These are phyloP conservation scores for Eucalyptus cloeziana DNA, from an alignment of 345 rosid species.

Conservation along the genomic window DNA sequence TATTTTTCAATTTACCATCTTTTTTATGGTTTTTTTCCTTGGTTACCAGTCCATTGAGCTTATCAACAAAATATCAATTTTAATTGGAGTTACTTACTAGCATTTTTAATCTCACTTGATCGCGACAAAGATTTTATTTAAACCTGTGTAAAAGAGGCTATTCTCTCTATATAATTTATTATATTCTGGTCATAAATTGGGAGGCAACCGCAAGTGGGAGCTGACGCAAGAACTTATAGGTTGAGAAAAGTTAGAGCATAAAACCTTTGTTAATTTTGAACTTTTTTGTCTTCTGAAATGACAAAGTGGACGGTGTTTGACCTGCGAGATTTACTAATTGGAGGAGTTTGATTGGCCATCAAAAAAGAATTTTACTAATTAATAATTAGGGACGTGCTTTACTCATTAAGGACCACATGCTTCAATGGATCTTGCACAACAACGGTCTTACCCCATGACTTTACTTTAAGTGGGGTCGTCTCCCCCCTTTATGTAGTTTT, in stretches of 20 bases:
- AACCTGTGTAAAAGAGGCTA: neutral
- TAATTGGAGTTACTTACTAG: neutral
- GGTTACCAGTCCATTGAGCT: neutral
- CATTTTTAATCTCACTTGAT: neutral
- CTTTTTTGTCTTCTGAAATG: neutral
- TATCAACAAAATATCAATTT: neutral
- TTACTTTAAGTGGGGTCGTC: neutral
- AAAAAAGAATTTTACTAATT: neutral
- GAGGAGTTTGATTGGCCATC: neutral
- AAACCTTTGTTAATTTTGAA: neutral
- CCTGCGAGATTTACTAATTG: neutral
- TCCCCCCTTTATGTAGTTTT: neutral
- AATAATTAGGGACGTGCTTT: neutral
- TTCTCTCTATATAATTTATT: neutral
- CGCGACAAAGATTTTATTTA: neutral
- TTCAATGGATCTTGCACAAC: neutral
- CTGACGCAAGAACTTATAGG: neutral
- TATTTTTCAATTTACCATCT: neutral
- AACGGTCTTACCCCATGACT: neutral
- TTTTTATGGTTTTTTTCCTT: neutral
- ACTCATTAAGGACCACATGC: neutral
- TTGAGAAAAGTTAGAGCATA: neutral
- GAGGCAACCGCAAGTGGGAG: neutral
- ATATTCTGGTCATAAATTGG: neutral
- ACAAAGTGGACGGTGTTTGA: neutral